phyloP scores from a whole-genome alignment of 352 stramenopile species.

The Pythium utonaiense region DNA sequence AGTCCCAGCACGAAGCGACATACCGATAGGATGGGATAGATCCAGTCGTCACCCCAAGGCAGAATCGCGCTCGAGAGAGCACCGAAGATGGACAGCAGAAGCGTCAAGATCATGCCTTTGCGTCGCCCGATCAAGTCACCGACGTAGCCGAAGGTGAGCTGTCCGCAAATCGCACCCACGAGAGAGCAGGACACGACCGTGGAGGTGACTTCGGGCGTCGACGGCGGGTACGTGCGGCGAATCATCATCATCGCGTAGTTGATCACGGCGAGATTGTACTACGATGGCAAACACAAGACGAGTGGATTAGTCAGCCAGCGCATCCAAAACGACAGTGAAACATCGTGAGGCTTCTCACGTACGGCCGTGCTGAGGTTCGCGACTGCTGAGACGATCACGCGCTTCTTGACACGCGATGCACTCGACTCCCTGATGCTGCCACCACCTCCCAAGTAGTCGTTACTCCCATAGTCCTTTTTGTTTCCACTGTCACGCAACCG shows the following conservation, averaged over 20 bases:
- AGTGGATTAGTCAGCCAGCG: background rate
- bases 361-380: constrained; percentile 80
- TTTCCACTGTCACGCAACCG: background rate
- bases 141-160: constrained; percentile 80
- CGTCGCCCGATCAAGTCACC: constrained; percentile 59
- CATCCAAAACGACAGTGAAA: too few relatives aligned
- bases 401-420: constrained; percentile 18
- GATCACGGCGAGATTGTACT: constrained; percentile 82
- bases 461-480: constrained; percentile 9
- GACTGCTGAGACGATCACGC: constrained; percentile 61
- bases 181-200: constrained; percentile 46
- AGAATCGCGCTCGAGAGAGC: constrained; percentile 50
- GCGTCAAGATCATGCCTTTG: constrained; percentile 75
- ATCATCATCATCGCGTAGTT: constrained; percentile 39
- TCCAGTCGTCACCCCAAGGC: constrained; percentile 45
- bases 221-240: constrained; percentile 44
- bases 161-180: constrained; percentile 71
- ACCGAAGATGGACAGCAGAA: constrained; percentile 65
- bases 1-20: constrained; percentile 75
- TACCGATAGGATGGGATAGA: constrained; percentile 62
- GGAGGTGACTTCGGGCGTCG: constrained; percentile 50
- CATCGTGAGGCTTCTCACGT: too few relatives aligned
- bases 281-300: constrained; percentile 2
- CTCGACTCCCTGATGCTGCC: background rate
- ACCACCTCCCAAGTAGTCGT: background rate